phyloP scores from a whole-genome alignment of 1,139 yeast species.

The Magnusiomyces suaveolens region DNA sequence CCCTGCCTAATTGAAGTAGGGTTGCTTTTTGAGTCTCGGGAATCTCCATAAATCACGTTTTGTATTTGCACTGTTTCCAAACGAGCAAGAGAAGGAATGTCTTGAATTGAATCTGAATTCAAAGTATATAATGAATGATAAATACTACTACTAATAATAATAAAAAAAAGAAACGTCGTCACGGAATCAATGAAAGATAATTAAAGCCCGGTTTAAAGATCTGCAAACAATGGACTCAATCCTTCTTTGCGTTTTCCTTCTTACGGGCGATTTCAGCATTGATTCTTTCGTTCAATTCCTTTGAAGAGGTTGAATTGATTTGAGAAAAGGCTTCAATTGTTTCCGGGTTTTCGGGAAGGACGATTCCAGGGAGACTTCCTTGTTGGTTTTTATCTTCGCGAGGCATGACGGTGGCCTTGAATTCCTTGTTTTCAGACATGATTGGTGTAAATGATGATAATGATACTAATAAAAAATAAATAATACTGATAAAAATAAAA shows the following conservation, averaged over 20 bases:
- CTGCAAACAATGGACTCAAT: not conserved
- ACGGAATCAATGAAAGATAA: too few species aligned
- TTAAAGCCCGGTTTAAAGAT: too few species aligned
- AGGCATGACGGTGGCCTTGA: slow-evolving; percentile 14
- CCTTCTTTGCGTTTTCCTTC: not conserved
- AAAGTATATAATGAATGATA: too few species aligned
- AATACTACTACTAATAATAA: too few species aligned
- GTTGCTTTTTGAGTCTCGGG: too few species aligned
- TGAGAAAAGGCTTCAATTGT: slow-evolving; percentile 9
- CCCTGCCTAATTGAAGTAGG: too few species aligned
- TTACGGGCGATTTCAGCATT: slow-evolving; percentile 5
- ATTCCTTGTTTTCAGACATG: slow-evolving; percentile 10
- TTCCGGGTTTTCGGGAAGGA: slow-evolving; percentile 10
- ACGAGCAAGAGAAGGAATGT: too few species aligned
- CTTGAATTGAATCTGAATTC: not conserved
- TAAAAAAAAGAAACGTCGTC: too few species aligned
- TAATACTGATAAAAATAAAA: too few species aligned
- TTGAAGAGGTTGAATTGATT: slow-evolving; percentile 8
- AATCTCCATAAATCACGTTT: too few species aligned
- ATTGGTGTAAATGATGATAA: not conserved
- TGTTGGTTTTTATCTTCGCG: slow-evolving; percentile 6
- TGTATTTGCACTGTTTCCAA: too few species aligned
- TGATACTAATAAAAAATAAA: not conserved
- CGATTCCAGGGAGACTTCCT: slow-evolving; percentile 12
- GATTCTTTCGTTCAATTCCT: slow-evolving; percentile 10